phyloP scores from a whole-genome alignment of 768 basidiomycete genomes.

The Amanita inopinata region DNA sequence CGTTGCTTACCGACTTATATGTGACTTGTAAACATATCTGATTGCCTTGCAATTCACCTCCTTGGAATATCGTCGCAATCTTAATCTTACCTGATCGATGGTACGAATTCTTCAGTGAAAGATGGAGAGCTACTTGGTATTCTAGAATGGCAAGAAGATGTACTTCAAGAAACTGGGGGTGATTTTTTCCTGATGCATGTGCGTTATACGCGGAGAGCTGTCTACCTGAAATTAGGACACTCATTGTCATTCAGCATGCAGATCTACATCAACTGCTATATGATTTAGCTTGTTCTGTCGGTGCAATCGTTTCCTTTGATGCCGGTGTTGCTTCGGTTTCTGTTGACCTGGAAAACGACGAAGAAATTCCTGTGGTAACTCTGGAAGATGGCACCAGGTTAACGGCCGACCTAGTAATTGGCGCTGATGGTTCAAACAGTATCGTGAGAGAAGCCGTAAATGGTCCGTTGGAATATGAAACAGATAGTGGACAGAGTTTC shows the following conservation, averaged over 20 bases:
- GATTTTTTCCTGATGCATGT: conserved; percentile 42
- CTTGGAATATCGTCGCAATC: too few relatives aligned
- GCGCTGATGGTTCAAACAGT: conserved; percentile 48
- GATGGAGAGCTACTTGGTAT: conserved; percentile 30
- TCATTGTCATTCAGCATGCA: conserved; percentile 24
- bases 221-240: neutral
- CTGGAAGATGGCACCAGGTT: conserved; percentile 34
- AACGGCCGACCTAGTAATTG: conserved; percentile 44
- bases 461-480: conserved; percentile 19
- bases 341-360: conserved; percentile 16
- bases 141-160: conserved; percentile 40
- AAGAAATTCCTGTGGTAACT: conserved; percentile 17
- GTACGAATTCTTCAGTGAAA: conserved; percentile 25
- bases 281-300: conserved; percentile 28
- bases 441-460: conserved; percentile 26
- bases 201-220: conserved; percentile 13
- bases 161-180: conserved; percentile 38
- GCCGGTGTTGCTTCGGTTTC: conserved; percentile 19
- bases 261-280: conserved; percentile 37
- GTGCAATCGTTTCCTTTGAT: conserved; percentile 28
- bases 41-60: too few relatives aligned
- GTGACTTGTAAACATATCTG: too few relatives aligned
- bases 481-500: conserved; percentile 21
- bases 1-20: conserved; percentile 13
- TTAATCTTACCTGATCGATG: neutral